These are phyloP conservation scores for Pisolithus tinctorius DNA, from an alignment of 768 basidiomycete species.

Conservation along the genomic window DNA sequence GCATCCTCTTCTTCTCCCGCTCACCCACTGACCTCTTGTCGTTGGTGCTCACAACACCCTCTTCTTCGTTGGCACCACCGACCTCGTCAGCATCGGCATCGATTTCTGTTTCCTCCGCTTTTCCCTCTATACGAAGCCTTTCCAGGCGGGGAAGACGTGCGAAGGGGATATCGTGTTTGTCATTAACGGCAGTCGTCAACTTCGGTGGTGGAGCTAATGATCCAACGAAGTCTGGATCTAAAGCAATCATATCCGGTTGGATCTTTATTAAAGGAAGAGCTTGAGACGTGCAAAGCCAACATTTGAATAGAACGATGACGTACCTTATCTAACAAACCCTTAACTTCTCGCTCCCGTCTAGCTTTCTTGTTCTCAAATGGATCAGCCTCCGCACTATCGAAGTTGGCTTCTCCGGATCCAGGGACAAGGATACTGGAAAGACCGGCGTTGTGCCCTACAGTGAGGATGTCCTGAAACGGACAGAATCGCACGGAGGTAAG, in stretches of 20 bases:
- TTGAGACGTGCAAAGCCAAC: not conserved
- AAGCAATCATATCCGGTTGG: slow-evolving; percentile 86
- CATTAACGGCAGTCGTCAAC: slow-evolving; percentile 43
- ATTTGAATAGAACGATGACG: not conserved
- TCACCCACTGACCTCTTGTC: slow-evolving; percentile 17
- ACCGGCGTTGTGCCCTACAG: slow-evolving; percentile 70
- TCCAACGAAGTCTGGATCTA: slow-evolving; percentile 73
- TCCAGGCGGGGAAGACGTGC: slow-evolving; percentile 60
- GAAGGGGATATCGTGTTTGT: slow-evolving; percentile 49
- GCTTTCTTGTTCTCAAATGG: slow-evolving; percentile 84
- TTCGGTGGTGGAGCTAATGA: slow-evolving; percentile 57
- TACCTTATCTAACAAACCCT: slow-evolving; percentile 84
- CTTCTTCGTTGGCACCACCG: slow-evolving; percentile 31
- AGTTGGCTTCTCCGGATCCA: slow-evolving; percentile 90
- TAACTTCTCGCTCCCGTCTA: slow-evolving; percentile 85
- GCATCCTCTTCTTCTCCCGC: slow-evolving; percentile 72
- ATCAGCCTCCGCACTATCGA: slow-evolving; percentile 90
- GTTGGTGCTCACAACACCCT: slow-evolving; percentile 28
- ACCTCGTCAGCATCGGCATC: slow-evolving; percentile 33
- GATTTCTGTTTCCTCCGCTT: slow-evolving; percentile 62
- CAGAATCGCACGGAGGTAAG: slow-evolving; percentile 74
- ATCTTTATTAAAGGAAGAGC: slow-evolving; percentile 41
- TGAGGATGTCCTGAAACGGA: slow-evolving; percentile 83
- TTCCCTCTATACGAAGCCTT: slow-evolving; percentile 63
- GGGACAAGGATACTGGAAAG: slow-evolving; percentile 86